phyloP scores from a whole-genome alignment of 345 rosid species.

The Hevea brasiliensis region DNA sequence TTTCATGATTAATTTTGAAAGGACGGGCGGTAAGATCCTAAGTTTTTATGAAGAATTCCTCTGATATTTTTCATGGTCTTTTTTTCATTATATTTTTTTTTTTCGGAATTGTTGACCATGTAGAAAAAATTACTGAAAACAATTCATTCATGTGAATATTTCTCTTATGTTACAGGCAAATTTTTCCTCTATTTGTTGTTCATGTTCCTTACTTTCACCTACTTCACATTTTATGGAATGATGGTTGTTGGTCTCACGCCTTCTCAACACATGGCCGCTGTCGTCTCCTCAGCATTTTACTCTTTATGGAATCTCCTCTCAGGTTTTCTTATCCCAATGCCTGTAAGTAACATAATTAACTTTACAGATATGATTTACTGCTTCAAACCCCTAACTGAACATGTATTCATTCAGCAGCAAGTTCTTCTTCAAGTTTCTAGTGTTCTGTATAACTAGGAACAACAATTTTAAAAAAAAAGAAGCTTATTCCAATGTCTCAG shows the following conservation, averaged over 20 bases:
- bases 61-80: no score
- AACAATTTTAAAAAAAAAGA: background rate
- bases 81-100: background rate
- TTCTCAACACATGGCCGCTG: conserved; percentile 69
- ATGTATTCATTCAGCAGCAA: background rate
- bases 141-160: background rate
- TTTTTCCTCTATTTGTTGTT: conserved; percentile 65
- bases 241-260: conserved; percentile 96
- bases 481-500: background rate
- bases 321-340: conserved; percentile 76
- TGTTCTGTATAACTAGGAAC: background rate
- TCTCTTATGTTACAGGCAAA: conserved; percentile 52
- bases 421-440: background rate
- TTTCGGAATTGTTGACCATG: background rate
- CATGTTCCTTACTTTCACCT: conserved; percentile 92
- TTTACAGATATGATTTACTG: background rate
- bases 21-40: conserved; percentile 58
- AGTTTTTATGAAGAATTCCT: background rate
- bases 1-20: conserved; percentile 77
- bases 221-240: conserved; percentile 87
- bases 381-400: background rate
- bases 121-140: background rate
- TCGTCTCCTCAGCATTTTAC: conserved; percentile 84
- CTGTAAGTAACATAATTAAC: conserved; percentile 46
- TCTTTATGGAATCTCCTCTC: conserved; percentile 90